phyloP scores from a whole-genome alignment of 441 rosid species.

The Euphorbia celastroides region DNA sequence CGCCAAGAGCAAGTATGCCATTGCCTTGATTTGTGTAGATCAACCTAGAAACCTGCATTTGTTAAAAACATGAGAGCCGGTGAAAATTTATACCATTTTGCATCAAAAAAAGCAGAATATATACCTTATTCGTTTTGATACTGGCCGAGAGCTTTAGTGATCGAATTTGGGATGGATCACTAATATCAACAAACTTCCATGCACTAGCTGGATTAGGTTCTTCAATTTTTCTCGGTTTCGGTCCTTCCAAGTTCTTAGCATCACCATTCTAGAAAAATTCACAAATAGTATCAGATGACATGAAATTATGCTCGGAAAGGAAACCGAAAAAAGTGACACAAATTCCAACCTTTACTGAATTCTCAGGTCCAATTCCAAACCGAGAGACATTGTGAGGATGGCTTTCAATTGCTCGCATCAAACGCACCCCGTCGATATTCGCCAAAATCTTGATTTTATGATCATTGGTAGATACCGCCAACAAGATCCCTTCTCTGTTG shows the following conservation, averaged over 20 bases:
- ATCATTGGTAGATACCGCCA: conserved; percentile 67
- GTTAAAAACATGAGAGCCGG: conserved; percentile 10
- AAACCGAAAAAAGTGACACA: background rate
- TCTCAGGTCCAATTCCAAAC: conserved; percentile 28
- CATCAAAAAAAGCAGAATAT: background rate
- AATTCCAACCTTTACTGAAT: conserved; percentile 23
- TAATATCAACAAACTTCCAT: conserved; percentile 52
- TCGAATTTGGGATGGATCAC: conserved; percentile 51
- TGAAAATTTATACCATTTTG: background rate
- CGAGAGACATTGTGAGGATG: conserved; percentile 30
- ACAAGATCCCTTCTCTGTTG: conserved; percentile 56
- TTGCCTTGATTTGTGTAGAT: conserved; percentile 44
- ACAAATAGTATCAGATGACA: conserved; percentile 5
- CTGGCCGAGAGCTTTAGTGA: conserved; percentile 46
- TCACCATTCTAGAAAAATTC: conserved; percentile 48
- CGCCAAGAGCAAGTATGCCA: conserved; percentile 45
- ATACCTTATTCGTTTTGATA: conserved; percentile 39
- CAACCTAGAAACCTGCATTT: conserved; percentile 43
- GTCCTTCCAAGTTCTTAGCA: conserved; percentile 39
- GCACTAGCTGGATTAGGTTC: conserved; percentile 41
- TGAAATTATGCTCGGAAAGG: background rate
- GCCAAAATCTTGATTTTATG: conserved; percentile 59
- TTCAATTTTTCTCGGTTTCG: conserved; percentile 39
- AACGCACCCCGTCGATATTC: conserved; percentile 47
- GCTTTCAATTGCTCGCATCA: conserved; percentile 42